Evolutionary conservation across 257 asterid species (phyloP).

Genomic region (Gentiana macrophylla): DNA sequence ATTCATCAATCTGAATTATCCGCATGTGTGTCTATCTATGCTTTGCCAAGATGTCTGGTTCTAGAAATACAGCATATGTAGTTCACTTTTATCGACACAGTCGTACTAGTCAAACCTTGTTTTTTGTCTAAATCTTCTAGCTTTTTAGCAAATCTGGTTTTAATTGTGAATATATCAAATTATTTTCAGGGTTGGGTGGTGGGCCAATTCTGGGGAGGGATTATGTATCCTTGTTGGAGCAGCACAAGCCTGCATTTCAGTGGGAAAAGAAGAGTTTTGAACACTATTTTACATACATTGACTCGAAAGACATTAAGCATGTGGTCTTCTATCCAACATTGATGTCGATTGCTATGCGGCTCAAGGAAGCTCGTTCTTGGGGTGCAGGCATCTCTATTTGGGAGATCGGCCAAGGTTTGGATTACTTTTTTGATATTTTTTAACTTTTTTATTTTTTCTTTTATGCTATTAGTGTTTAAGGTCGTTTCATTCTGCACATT

Average conservation of each 20-base stretch:
- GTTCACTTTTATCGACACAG: not conserved
- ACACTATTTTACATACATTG: conserved; percentile 75
- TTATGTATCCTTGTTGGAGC: conserved; percentile 64
- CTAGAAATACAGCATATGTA: not conserved
- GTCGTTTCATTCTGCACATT: not conserved
- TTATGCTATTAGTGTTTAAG: not conserved
- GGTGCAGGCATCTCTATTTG: conserved; percentile 83
- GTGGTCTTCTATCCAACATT: conserved; percentile 80
- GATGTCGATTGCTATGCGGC: conserved; percentile 57
- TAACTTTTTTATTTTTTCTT: conserved; percentile 12
- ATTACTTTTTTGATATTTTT: conserved; percentile 61
- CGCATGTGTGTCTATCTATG: not conserved
- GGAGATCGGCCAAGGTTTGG: conserved; percentile 97
- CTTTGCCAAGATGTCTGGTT: not conserved
- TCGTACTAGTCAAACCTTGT: not conserved
- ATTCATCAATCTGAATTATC: not conserved
- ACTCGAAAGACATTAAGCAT: conserved; percentile 45
- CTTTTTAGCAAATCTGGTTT: not conserved
- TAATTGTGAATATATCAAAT: not conserved
- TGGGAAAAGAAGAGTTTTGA: conserved; percentile 93
- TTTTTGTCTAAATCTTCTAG: not conserved
- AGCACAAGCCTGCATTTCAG: conserved; percentile 57
- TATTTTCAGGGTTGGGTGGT: conserved; percentile 65
- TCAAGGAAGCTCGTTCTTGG: conserved; percentile 73
- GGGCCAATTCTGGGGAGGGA: conserved; percentile 76